Conservation (phyloP, 306 rosid species). For the Mimosa pudica region DNA sequence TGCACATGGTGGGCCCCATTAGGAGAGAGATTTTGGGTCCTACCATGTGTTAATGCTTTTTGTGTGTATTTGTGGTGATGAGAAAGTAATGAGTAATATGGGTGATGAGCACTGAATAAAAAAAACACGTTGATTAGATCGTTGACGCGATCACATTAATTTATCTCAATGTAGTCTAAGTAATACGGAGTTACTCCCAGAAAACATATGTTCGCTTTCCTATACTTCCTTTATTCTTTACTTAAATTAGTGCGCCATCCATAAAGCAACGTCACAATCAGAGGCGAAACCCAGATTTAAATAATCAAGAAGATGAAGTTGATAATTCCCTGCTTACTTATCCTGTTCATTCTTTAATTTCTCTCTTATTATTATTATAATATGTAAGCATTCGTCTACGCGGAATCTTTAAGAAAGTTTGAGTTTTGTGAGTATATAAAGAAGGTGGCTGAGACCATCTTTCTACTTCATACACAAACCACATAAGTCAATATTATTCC, state of each 20-base stretch:
- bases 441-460: constrained; percentile 2
- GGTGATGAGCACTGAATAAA: too few relatives aligned
- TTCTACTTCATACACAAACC: not conserved
- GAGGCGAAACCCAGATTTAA: not conserved
- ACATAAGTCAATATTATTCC: not conserved
- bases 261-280: not conserved
- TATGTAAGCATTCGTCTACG: not conserved
- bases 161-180: not conserved
- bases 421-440: not conserved
- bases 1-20: too few relatives aligned
- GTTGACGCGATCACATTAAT: not conserved
- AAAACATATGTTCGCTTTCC: not conserved
- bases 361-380: not conserved
- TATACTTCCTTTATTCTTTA: not conserved
- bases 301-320: constrained; percentile 5
- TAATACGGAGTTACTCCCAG: not conserved
- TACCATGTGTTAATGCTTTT: too few relatives aligned
- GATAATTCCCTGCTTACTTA: not conserved
- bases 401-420: not conserved
- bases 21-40: too few relatives aligned
- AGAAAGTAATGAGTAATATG: too few relatives aligned
- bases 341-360: not conserved
- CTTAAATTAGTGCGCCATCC: not conserved
- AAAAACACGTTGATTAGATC: too few relatives aligned
- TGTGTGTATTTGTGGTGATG: too few relatives aligned